phyloP scores from a whole-genome alignment of 2,329 filamentous ascomycete species.

The Myriosclerotinia scirpicola region DNA sequence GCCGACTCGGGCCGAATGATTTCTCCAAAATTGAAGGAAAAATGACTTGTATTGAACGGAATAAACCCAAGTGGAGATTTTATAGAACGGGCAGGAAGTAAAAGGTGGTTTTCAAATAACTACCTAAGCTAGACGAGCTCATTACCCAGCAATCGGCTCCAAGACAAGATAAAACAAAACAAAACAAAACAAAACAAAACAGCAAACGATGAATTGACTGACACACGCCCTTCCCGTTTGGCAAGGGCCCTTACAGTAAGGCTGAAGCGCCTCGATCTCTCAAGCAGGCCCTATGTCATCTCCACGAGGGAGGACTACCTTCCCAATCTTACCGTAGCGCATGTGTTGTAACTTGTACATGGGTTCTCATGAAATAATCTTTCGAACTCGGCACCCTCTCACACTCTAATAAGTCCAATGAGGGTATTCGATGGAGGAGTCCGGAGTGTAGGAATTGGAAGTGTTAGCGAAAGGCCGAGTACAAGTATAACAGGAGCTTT shows the following conservation, averaged over 20 bases:
- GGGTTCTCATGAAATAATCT: conserved; percentile 5
- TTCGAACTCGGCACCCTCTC: conserved; percentile 1
- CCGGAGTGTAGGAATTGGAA: neutral
- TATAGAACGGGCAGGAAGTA: neutral
- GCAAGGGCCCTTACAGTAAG: conserved; percentile 8
- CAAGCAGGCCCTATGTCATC: neutral
- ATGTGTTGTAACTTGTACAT: neutral
- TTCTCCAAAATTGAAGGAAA: neutral
- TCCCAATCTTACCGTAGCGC: conserved; percentile 1
- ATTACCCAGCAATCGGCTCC: neutral
- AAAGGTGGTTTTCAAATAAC: neutral
- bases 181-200: neutral
- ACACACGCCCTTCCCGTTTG: neutral
- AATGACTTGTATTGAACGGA: neutral
- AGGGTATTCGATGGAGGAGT: neutral
- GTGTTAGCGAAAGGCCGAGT: conserved; percentile 6
- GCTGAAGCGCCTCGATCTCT: conserved; percentile 21
- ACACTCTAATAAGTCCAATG: neutral
- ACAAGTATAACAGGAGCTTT: neutral
- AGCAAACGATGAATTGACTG: neutral
- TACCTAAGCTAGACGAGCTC: neutral
- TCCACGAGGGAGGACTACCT: neutral
- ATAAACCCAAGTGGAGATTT: neutral
- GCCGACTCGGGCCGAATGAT: neutral
- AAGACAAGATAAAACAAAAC: neutral